These are phyloP conservation scores for Cercis canadensis DNA, from an alignment of 306 rosid genomes.

Conservation along the genomic window DNA sequence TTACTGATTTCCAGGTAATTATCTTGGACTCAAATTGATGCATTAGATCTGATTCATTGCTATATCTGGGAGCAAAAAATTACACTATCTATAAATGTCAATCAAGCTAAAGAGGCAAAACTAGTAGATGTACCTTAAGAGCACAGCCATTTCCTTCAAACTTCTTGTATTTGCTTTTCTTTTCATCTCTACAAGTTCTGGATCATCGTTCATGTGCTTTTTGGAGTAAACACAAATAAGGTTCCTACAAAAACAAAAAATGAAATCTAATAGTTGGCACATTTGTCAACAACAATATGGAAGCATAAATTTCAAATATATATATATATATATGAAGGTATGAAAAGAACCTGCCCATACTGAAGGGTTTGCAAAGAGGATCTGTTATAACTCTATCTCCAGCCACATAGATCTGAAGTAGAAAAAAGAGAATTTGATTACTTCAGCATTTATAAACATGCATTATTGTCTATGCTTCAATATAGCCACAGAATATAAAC, in stretches of 20 bases:
- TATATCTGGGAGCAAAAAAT: not conserved
- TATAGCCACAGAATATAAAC: slow-evolving; percentile 29
- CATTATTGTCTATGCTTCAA: slow-evolving; percentile 17
- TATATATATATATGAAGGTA: slow-evolving; percentile 32
- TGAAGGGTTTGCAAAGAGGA: slow-evolving; percentile 96
- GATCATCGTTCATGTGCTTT: slow-evolving; percentile 93
- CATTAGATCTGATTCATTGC: not conserved
- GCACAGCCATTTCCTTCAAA: slow-evolving; percentile 93
- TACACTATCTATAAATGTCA: not conserved
- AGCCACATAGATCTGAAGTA: slow-evolving; percentile 79
- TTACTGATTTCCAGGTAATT: slow-evolving; percentile 15
- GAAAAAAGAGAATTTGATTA: slow-evolving; percentile 45
- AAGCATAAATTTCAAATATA: slow-evolving; percentile 19
- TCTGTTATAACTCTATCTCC: slow-evolving; percentile 96
- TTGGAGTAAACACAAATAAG: slow-evolving; percentile 97
- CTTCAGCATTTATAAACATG: slow-evolving; percentile 38
- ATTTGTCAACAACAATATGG: slow-evolving; percentile 20
- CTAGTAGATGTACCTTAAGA: slow-evolving; percentile 67
- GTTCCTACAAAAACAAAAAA: slow-evolving; percentile 60
- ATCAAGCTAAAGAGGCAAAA: slow-evolving; percentile 14
- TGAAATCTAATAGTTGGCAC: slow-evolving; percentile 4
- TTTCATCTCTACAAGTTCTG: slow-evolving; percentile 84
- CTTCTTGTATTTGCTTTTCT: slow-evolving; percentile 86
- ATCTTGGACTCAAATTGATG: slow-evolving; percentile 17
- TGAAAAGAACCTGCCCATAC: slow-evolving; percentile 85